Evolutionary conservation across 2,329 filamentous ascomycete genomes (phyloP), one percentile per base, ranked within the genome.

Genomic region (Coleophoma crateriformis): DNA sequence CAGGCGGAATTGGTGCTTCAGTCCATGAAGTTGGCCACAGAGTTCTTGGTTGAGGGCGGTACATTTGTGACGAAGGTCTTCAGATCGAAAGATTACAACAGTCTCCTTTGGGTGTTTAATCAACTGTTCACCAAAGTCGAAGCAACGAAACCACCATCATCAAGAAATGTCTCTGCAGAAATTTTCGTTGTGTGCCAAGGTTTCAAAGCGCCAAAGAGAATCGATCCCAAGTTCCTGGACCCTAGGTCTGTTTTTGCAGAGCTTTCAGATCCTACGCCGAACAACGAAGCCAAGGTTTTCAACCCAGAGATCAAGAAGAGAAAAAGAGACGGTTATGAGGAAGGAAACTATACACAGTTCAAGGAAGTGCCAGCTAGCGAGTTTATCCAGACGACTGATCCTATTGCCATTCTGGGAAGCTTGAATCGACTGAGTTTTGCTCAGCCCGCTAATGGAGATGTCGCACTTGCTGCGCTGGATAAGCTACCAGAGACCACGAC

Each of bases 11-110:
- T 99, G 47, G 90, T 88, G 12, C 74, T 99, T 49, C 88, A 96
- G 66, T 87, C 89, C 8, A 78, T 99, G 77, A 96, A 95, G 68
- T 75, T 99, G 50, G 94, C 94, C 3, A 96, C 90, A 0, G 92
- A 99, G 58, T 99, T 99, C 60, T 71, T 99, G 50, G 78, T 82
- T 15, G 87, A 92, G 66, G 90, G 91, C 42, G 94, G 94, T 56
- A 92, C 85, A 8, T 97, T 97, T 57, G 91, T 97, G 41, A 97
- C 92, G 49, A 99, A 99, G 71, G 89, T 99, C 40, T 99, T 99
- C 76, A 77, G 94, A 55, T 95, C 89, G 33, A 97, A 96, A 66
- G 92, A 99, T 66, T 97, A 96, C 74, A 96, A 96, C 66, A 85
- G 90, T 51, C 72, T 99, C 42, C 78, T 97, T 45, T 99, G 94